phyloP scores from a whole-genome alignment of 768 basidiomycete genomes.

The Suillus tomentosus region DNA sequence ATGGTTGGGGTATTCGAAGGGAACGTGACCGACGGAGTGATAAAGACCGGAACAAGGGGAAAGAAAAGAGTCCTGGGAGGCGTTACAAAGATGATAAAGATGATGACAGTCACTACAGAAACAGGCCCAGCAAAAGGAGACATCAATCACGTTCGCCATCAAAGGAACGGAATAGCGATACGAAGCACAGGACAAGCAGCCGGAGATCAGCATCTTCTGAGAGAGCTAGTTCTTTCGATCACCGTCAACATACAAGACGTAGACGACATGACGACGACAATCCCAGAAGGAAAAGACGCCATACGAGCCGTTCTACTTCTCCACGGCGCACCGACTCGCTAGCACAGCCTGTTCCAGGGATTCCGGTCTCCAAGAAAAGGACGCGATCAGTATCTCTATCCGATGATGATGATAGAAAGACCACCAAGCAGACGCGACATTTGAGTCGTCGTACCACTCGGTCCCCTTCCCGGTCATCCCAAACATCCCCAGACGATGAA shows the following conservation, averaged over 20 bases:
- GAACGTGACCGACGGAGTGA: conserved; percentile 48
- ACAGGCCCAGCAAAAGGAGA: conserved; percentile 26
- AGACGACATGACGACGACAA: conserved; percentile 25
- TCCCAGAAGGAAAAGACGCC: conserved; percentile 24
- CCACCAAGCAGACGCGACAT: conserved; percentile 13
- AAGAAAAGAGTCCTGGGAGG: conserved; percentile 53
- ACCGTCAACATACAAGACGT: conserved; percentile 25
- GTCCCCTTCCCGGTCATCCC: conserved; percentile 32
- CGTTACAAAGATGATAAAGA: conserved; percentile 47
- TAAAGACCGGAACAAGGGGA: conserved; percentile 42
- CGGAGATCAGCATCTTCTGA: conserved; percentile 24
- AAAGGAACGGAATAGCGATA: conserved; percentile 20
- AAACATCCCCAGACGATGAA: conserved; percentile 28
- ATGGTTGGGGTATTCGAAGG: conserved; percentile 40
- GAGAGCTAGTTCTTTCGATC: conserved; percentile 17
- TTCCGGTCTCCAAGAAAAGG: conserved; percentile 17
- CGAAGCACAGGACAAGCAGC: conserved; percentile 23
- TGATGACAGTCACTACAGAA: conserved; percentile 26
- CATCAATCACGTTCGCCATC: conserved; percentile 36
- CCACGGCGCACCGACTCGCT: conserved; percentile 18
- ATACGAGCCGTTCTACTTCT: conserved; percentile 18
- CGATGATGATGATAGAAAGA: conserved; percentile 16
- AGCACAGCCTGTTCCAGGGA: conserved; percentile 11
- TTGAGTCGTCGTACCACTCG: conserved; percentile 15
- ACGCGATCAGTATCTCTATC: conserved; percentile 18